Percentiles rank a stretch among this genome's conserved stretches.
phyloP scores from a whole-genome alignment of 257 asterid species.

The Solanum acaule region DNA sequence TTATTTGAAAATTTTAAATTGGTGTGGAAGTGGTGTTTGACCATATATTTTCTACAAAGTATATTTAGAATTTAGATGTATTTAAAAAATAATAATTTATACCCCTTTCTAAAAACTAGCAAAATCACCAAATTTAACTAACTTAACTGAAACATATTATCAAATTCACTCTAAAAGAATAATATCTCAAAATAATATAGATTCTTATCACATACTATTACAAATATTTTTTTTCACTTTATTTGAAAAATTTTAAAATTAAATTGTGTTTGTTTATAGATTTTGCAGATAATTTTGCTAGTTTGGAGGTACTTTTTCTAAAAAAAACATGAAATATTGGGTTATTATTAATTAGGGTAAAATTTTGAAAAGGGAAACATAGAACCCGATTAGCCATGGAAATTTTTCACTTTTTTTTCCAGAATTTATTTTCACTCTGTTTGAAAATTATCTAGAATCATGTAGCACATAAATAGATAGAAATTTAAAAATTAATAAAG shows the following conservation, averaged over 20 bases:
- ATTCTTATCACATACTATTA: background rate
- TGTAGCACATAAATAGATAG: background rate
- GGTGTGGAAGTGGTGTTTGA: too few relatives aligned
- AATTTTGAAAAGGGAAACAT: background rate
- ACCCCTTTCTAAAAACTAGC: too few relatives aligned
- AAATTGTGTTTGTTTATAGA: too few relatives aligned
- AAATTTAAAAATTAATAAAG: too few relatives aligned
- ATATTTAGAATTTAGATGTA: background rate
- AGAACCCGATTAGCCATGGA: background rate
- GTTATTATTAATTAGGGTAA: background rate
- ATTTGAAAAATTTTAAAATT: background rate
- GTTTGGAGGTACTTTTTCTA: too few relatives aligned
- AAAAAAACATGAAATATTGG: background rate
- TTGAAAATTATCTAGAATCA: background rate
- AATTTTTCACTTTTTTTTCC: background rate
- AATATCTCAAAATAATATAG: background rate
- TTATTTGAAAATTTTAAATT: too few relatives aligned
- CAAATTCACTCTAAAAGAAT: too few relatives aligned
- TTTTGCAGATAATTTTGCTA: too few relatives aligned
- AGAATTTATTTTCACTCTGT: background rate
- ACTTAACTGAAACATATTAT: background rate
- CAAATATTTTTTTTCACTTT: too few relatives aligned
- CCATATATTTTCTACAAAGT: background rate
- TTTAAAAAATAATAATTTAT: too few relatives aligned
- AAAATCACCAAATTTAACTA: background rate